These are phyloP conservation scores for Teunomyces atbi DNA, from an alignment of 805 yeast species.

Conservation along the genomic window DNA sequence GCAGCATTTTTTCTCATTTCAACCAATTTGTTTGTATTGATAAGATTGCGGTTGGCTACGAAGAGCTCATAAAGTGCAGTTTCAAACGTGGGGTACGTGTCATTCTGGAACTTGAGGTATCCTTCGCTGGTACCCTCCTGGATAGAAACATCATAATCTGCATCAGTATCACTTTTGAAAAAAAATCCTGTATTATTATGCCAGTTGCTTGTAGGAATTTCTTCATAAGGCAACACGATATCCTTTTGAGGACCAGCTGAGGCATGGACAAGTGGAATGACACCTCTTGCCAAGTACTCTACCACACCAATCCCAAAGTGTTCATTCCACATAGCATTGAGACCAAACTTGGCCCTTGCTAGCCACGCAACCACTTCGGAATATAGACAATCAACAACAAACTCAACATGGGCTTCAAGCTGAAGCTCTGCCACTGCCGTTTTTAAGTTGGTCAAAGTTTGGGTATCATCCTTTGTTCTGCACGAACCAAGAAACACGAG, in stretches of 20 bases:
- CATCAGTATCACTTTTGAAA: slow-evolving; percentile 69
- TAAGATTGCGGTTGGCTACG: slow-evolving; percentile 26
- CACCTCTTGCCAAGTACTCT: slow-evolving; percentile 83
- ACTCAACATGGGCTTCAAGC: slow-evolving; percentile 41
- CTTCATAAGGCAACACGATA: slow-evolving; percentile 51
- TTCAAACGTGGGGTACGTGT: slow-evolving; percentile 45
- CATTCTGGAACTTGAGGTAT: slow-evolving; percentile 7
- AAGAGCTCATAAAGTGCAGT: slow-evolving; percentile 47
- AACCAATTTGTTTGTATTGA: slow-evolving; percentile 31
- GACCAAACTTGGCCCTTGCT: slow-evolving; percentile 62
- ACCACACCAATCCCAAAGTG: slow-evolving; percentile 98
- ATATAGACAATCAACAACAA: slow-evolving; percentile 75
- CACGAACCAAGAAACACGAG: slow-evolving; percentile 83
- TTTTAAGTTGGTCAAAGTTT: slow-evolving; percentile 52
- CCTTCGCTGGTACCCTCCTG: slow-evolving; percentile 7
- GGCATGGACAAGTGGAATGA: slow-evolving; percentile 87
- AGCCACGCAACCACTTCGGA: slow-evolving; percentile 56
- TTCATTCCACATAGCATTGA: slow-evolving; percentile 99
- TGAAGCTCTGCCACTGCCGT: slow-evolving; percentile 32
- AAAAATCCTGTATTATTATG: slow-evolving; percentile 70
- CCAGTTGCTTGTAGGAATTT: slow-evolving; percentile 15
- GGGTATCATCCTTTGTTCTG: slow-evolving; percentile 63
- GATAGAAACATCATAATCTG: slow-evolving; percentile 48
- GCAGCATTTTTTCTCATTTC: slow-evolving; percentile 47
- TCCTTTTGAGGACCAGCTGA: slow-evolving; percentile 94